Base-by-base conservation (phyloP, 23 red algal genomes). In the Rhodosorus marinus region DNA sequence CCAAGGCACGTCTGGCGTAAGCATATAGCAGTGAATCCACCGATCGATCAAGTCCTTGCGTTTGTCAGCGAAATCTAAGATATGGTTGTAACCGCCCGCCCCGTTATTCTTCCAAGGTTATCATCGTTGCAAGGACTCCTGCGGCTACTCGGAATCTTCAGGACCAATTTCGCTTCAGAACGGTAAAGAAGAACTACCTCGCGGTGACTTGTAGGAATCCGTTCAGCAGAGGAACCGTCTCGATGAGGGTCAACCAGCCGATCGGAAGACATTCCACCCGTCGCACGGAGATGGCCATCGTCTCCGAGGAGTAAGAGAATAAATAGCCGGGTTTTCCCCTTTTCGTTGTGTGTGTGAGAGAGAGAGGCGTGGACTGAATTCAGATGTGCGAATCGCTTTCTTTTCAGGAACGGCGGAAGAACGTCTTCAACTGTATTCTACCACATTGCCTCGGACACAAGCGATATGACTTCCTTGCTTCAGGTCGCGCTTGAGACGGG, bases 1-100 rank as follows among this genome's bases (percentile, higher is more conserved):
- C 59, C 79, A 83, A 45, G 87, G 77, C 47, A 94, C 87, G 11
- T 83, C 87, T 3, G 87, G 87, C 8, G 64, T 83, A n/a, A n/a
- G n/a, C n/a, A n/a, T n/a, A n/a, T n/a, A n/a, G n/a, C n/a, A n/a
- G n/a, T n/a, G n/a, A n/a, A n/a, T n/a, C n/a, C n/a, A n/a, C n/a
- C n/a, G n/a, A n/a, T n/a, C n/a, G n/a, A n/a, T n/a, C n/a, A n/a
- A n/a, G n/a, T n/a, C n/a, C n/a, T n/a, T n/a, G n/a, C n/a, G n/a
- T n/a, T n/a, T n/a, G n/a, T n/a, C n/a, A n/a, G n/a, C n/a, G n/a
- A n/a, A n/a, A n/a, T n/a, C n/a, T n/a, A n/a, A n/a, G n/a, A n/a
- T n/a, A n/a, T n/a, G n/a, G n/a, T n/a, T n/a, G n/a, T n/a, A n/a
- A n/a, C n/a, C n/a, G n/a, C n/a, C n/a, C n/a, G n/a, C n/a, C n/a